Evolutionary conservation across 2,329 filamentous ascomycete species (phyloP), one percentile per base, ranked within the genome.

Genomic region (Penicillium olsonii): DNA sequence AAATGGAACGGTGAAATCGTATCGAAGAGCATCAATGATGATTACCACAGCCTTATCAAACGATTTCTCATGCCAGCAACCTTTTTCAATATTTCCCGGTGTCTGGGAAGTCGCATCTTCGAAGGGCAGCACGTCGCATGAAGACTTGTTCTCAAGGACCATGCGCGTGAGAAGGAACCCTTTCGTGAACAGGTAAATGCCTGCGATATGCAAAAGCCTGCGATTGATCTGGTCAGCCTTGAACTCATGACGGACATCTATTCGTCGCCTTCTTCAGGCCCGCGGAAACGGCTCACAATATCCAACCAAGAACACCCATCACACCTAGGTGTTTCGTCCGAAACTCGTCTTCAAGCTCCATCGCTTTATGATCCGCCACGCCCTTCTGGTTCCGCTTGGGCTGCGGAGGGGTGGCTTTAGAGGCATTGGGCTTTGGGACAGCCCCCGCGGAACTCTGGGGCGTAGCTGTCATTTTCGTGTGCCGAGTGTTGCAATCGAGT

Each of bases 51-150:
- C 92, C 68, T 92, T 94, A 55, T 95, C 84, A 67, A 97, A 99
- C 2, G 85, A 89, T 75, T 90, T 95, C 27, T 91, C 90, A 68
- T 97, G 91, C 94, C 94, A 99, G 79, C 94, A 99, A 57, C 94
- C 94, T 49, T 80, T 77, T 18, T 71, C 57, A 69, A 64, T 52
- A 22, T 53, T 53, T 34, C 52, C 47, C 22, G 46, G 46, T 24
- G 53, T 24, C 45, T 26, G 57, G 20, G 43, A 55, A 50, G 53
- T 33, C 29, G 50, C 53, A 52, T 71, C 56, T 29, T 82, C 78
- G 50, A 88, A 82, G 4, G 94, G 92, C 42, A 88, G 84, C 35
- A 77, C 71, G 10, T 77, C 74, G 69, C 89, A 94, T 50, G 78
- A 78, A 11, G 89, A 91, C 67, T 86, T 87, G 63, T 90, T 83